Percentiles rank a stretch among this genome's conserved stretches.
These are phyloP conservation scores for Globisporangium perplexum DNA, from an alignment of 352 stramenopile species.

Conservation along the genomic window DNA sequence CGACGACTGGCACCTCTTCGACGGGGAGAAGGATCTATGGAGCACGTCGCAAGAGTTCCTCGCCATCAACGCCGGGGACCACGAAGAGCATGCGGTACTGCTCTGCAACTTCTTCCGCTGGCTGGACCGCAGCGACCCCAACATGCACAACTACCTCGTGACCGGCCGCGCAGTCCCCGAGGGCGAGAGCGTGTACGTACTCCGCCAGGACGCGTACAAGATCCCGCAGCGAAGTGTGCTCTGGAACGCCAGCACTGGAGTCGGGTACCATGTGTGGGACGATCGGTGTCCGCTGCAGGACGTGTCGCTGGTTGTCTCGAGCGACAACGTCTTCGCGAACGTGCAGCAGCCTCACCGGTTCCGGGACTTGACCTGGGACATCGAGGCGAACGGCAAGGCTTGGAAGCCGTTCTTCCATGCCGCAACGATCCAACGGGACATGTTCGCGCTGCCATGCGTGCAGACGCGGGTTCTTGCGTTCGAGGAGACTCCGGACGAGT, in stretches of 20 bases:
- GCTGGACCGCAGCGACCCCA: constrained; percentile 51
- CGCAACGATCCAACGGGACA: constrained; percentile 16
- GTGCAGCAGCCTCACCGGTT: constrained; percentile 47
- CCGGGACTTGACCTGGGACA: constrained; percentile 74
- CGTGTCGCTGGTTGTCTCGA: constrained; percentile 83
- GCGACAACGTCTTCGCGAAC: constrained; percentile 90
- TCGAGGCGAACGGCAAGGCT: constrained; percentile 65
- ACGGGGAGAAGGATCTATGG: constrained; percentile 81
- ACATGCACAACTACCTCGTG: constrained; percentile 72
- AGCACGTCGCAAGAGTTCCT: constrained; percentile 89
- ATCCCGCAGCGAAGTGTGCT: constrained; percentile 51
- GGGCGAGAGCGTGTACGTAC: constrained; percentile 86
- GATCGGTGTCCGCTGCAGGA: constrained; percentile 80
- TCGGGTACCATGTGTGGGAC: constrained; percentile 70
- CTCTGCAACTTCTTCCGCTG: constrained; percentile 90
- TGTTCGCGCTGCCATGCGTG: constrained; percentile 27
- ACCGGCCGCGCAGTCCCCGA: constrained; percentile 81
- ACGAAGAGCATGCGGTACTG: constrained; percentile 90
- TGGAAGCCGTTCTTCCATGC: constrained; percentile 86
- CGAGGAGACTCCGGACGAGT: constrained; percentile 37
- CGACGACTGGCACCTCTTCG: constrained; percentile 86
- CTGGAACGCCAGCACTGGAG: constrained; percentile 88
- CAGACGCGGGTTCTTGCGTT: constrained; percentile 65
- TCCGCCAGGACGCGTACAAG: constrained; percentile 50
- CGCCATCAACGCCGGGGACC: constrained; percentile 82